These are phyloP conservation scores for Aspergillus pseudoterreus DNA, from an alignment of 2,329 filamentous ascomycete species.

Conservation along the genomic window DNA sequence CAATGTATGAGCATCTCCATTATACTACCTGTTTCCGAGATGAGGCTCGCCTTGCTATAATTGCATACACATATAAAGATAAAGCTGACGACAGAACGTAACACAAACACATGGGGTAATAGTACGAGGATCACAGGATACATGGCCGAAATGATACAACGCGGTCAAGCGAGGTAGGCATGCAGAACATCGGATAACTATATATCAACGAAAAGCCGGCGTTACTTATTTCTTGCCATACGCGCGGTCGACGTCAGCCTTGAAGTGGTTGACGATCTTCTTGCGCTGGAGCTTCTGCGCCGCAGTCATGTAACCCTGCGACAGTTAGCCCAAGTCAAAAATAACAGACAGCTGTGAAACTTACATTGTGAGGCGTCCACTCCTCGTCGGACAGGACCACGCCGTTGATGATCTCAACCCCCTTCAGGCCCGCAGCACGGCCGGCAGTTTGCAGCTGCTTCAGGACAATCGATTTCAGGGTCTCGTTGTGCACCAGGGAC, in stretches of 20 bases:
- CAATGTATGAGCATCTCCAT: no score
- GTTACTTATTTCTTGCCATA: slow-evolving; percentile 48
- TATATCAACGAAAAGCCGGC: not conserved
- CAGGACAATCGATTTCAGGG: slow-evolving; percentile 39
- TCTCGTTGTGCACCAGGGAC: slow-evolving; percentile 57
- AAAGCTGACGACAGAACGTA: no score
- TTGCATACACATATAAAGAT: no score
- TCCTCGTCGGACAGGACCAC: slow-evolving; percentile 45
- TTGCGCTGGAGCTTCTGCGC: slow-evolving; percentile 71
- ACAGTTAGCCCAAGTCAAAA: slow-evolving; percentile 21
- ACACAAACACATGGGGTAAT: not conserved
- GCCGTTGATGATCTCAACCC: slow-evolving; percentile 43
- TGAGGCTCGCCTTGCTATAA: no score
- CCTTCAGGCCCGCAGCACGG: slow-evolving; percentile 31
- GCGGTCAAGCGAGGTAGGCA: no score
- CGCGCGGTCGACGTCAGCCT: slow-evolving; percentile 59
- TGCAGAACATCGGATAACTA: no score
- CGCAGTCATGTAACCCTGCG: slow-evolving; percentile 61
- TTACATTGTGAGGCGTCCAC: slow-evolving; percentile 42
- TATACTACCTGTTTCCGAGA: no score
- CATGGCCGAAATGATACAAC: not conserved
- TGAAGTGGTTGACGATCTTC: slow-evolving; percentile 60
- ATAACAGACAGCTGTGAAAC: slow-evolving; percentile 12
- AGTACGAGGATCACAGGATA: not conserved
- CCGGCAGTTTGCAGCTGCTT: slow-evolving; percentile 39